These are phyloP conservation scores for Nidularia pulvinata DNA, from an alignment of 768 basidiomycete species.

Conservation along the genomic window DNA sequence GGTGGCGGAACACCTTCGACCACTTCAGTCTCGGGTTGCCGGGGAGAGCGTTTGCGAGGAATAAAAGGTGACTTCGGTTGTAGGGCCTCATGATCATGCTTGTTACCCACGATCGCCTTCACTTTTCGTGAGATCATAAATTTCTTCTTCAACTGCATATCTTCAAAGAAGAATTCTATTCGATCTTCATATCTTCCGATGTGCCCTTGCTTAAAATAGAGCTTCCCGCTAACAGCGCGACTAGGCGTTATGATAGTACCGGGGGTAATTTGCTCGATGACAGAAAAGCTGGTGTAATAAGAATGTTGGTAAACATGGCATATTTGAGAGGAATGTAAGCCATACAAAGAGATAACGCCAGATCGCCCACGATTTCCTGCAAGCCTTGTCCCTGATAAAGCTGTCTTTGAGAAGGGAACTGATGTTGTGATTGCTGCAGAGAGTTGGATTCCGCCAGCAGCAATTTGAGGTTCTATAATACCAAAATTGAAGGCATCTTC, in stretches of 20 bases:
- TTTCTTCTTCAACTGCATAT: constrained; percentile 32
- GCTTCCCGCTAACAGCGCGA: no score
- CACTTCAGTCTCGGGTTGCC: constrained; percentile 29
- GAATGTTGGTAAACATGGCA: no score
- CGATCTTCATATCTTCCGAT: constrained; percentile 54
- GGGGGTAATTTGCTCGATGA: no score
- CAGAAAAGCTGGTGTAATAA: no score
- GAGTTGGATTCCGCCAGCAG: constrained; percentile 14
- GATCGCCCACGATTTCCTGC: constrained; percentile 24
- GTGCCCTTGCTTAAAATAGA: constrained; percentile 1
- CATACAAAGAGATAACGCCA: constrained; percentile 16
- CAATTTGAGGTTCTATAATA: constrained; percentile 38
- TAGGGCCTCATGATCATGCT: constrained; percentile 41
- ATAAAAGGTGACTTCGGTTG: constrained; percentile 44
- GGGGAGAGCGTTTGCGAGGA: constrained; percentile 28
- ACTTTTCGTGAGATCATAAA: constrained; percentile 51
- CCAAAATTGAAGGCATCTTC: constrained; percentile 48
- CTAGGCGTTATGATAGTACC: no score
- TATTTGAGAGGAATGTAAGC: not conserved
- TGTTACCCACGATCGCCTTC: constrained; percentile 42
- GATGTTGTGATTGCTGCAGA: constrained; percentile 21
- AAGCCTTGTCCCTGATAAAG: constrained; percentile 20
- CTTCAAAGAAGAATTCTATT: constrained; percentile 51
- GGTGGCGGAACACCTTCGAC: constrained; percentile 42
- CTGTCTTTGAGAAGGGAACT: constrained; percentile 22